phyloP scores from a whole-genome alignment of 805 yeast genomes.

The Wickerhamiella australiensis region DNA sequence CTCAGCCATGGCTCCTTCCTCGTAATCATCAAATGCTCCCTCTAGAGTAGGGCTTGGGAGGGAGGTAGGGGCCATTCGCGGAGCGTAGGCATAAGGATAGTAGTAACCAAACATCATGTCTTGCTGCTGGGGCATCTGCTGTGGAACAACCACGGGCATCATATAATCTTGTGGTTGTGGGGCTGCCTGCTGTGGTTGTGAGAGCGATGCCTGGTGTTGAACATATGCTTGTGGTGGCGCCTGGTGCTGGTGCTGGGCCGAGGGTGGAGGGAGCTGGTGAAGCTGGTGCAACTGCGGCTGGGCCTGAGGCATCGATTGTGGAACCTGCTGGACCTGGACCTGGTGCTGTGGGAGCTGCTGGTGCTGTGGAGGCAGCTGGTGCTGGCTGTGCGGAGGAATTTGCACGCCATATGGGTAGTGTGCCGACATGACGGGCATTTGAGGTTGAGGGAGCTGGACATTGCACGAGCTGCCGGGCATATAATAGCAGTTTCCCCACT shows the following conservation, averaged over 20 bases:
- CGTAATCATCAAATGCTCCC: constrained; percentile 43
- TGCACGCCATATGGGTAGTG: not conserved
- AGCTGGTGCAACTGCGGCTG: too few species aligned
- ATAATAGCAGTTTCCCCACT: not conserved
- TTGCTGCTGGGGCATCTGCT: constrained; percentile 4
- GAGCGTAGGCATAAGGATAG: constrained; percentile 50
- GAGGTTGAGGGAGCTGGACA: not conserved
- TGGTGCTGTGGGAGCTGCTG: constrained; percentile 15
- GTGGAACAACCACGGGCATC: constrained; percentile 15
- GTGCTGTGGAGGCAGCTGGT: constrained; percentile 17
- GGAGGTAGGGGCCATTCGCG: constrained; percentile 38
- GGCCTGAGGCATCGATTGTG: not conserved
- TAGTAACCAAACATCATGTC: constrained; percentile 13
- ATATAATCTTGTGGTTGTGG: constrained; percentile 16
- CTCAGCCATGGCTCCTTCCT: constrained; percentile 62
- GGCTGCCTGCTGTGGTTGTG: constrained; percentile 5
- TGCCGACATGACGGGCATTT: not conserved
- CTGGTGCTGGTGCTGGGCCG: too few species aligned
- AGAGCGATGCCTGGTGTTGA: constrained; percentile 9
- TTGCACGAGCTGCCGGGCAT: not conserved
- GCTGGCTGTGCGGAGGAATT: constrained; percentile 7
- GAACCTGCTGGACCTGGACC: not conserved
- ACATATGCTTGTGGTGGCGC: not conserved
- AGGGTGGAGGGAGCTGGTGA: too few species aligned
- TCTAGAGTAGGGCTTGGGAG: constrained; percentile 4